Evolutionary conservation across 305 asterid species (phyloP).

Genomic region (Fraxinus dipetala): DNA sequence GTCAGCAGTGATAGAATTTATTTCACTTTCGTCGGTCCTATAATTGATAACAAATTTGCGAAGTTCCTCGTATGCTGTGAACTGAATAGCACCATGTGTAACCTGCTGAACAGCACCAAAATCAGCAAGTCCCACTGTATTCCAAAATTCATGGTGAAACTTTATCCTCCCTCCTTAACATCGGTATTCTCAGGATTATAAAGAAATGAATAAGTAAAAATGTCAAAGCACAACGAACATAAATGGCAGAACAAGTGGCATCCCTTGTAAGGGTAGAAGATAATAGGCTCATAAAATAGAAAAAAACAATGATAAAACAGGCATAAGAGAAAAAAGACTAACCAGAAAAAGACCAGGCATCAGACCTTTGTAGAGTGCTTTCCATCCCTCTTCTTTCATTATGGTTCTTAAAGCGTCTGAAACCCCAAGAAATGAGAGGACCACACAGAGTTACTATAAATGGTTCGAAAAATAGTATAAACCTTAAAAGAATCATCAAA

Average conservation of each 20-base stretch:
- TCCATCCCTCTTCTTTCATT: constrained; percentile 93
- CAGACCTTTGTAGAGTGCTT: constrained; percentile 83
- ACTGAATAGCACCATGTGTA: constrained; percentile 96
- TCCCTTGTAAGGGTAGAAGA: neutral
- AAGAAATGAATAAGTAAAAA: neutral
- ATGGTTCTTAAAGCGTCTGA: constrained; percentile 91
- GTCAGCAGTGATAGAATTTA: constrained; percentile 28
- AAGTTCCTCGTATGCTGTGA: constrained; percentile 90
- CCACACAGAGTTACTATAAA: neutral
- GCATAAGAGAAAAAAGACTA: constrained; percentile 26
- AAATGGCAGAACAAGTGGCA: neutral
- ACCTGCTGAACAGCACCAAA: constrained; percentile 66
- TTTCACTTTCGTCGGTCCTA: constrained; percentile 39
- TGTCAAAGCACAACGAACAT: neutral
- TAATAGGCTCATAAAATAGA: neutral
- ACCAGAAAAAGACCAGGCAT: constrained; percentile 86
- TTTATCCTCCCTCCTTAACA: neutral
- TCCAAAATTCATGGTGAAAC: neutral
- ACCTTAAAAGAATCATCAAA: neutral
- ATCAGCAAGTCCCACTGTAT: constrained; percentile 19
- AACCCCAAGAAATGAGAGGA: constrained; percentile 16
- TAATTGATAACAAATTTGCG: constrained; percentile 48
- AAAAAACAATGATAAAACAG: neutral
- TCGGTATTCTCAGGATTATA: neutral
- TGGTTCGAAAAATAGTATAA: constrained; percentile 7